Evolutionary conservation across 805 yeast genomes (phyloP), one percentile per base, ranked within the genome.

Genomic region (Myxozyma sirexii): DNA sequence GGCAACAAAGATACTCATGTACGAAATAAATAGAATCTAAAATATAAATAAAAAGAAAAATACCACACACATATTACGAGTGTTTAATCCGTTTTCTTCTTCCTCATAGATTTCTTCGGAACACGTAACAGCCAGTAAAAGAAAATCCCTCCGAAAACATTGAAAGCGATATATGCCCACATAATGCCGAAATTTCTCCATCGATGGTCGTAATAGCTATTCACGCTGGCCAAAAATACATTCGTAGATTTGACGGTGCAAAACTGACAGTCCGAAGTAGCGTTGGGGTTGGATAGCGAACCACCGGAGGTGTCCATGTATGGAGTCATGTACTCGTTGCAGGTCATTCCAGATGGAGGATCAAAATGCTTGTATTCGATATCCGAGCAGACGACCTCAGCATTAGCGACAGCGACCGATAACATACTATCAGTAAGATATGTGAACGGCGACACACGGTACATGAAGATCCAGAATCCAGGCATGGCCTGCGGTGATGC

Each of bases 381-480:
- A 2, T 56, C 60, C 3, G 75, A 63, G 70, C 92, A 87, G 10
- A 61, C 69, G 13, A 88, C 86, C 39, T 72, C 70, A 61, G 82
- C 76, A 44, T 79, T 79, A 63, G 86, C 86, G 67, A 80, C 74
- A 55, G 79, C 77, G 35, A 71, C 74, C 26, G 75, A 76, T 46
- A 84, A 74, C 65, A 86, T 76, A 52, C 82, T 78, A 62, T 82
- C 84, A 59, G 87, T 77, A 70, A 86, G 82, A 70, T 89, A 89
- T 1, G 93, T 87, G 73, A 81, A 82, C 13, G 80, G 94, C 33
- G 89, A 85, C 19, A 78, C 80, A 67, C 87, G 81, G 81, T 87
- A 85, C 91, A 89, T 87, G 72, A 87, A 89, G 44, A 82, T 83
- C 96, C 96, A 88, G 77, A 89, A 89, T 0, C 90, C 85, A 12